Conservation (phyloP, 2,329 filamentous ascomycete species). For the Beauveria sp. region DNA sequence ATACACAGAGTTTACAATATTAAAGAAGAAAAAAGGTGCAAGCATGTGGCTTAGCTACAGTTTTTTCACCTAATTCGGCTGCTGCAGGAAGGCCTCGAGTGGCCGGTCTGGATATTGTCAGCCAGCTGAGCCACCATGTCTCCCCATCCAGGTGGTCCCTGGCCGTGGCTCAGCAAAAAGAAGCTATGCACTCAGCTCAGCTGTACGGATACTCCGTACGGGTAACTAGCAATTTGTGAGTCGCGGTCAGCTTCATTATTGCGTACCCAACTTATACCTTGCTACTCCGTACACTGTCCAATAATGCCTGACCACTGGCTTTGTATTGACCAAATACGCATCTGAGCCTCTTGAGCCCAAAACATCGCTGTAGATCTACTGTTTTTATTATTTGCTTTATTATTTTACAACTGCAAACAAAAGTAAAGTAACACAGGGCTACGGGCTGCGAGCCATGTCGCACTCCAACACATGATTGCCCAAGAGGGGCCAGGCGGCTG, state of each 20-base stretch:
- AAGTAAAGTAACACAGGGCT: too few species aligned
- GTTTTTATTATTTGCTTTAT: too few species aligned
- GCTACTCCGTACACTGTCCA: neutral
- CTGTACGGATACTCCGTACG: too few species aligned
- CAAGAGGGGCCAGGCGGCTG: slow-evolving; percentile 4
- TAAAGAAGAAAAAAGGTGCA: too few species aligned
- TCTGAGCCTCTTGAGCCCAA: too few species aligned
- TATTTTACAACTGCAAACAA: too few species aligned
- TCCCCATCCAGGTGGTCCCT: too few species aligned
- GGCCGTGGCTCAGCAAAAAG: neutral
- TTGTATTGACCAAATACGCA: neutral
- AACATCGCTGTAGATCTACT: too few species aligned
- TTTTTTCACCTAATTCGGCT: neutral
- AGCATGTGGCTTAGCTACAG: neutral
- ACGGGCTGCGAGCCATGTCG: neutral
- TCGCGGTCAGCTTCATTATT: neutral
- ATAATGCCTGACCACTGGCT: too few species aligned
- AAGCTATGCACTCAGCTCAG: too few species aligned
- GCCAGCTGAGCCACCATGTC: neutral
- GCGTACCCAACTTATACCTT: too few species aligned
- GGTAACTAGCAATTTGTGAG: neutral
- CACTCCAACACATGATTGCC: neutral
- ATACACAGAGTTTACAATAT: too few species aligned
- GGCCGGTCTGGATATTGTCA: neutral
- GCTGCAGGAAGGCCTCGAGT: neutral